Evolutionary conservation across 2,329 filamentous ascomycete genomes (phyloP).

Genomic region (Fusarium sp.): DNA sequence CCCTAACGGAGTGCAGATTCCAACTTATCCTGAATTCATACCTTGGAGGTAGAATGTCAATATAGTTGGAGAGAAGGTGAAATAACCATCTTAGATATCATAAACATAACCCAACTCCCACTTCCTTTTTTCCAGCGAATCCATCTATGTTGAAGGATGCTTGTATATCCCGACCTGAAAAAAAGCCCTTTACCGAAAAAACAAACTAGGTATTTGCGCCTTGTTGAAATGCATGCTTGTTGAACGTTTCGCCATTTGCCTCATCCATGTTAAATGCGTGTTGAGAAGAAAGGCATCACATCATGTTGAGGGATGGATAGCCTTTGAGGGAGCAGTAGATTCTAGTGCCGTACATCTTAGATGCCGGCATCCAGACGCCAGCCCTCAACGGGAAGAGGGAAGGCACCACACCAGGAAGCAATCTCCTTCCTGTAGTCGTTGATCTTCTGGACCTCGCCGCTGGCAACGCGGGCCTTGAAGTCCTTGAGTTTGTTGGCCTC

Average conservation of each 20-base stretch:
- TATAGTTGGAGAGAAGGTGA: slow-evolving; percentile 26
- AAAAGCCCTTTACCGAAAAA: slow-evolving; percentile 32
- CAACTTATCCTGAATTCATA: slow-evolving; percentile 1
- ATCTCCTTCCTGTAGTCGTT: slow-evolving; percentile 90
- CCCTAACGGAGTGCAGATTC: slow-evolving; percentile 6
- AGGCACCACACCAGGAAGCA: slow-evolving; percentile 84
- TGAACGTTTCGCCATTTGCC: slow-evolving; percentile 51
- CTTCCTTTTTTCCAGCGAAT: slow-evolving; percentile 40
- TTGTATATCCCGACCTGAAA: slow-evolving; percentile 42
- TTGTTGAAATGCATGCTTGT: slow-evolving; percentile 51
- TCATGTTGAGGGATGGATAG: slow-evolving; percentile 26
- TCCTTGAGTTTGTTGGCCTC: slow-evolving; percentile 99
- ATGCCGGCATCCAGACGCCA: slow-evolving; percentile 73
- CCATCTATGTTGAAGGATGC: slow-evolving; percentile 48
- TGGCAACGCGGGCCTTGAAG: slow-evolving; percentile 92
- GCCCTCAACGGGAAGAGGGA: slow-evolving; percentile 90
- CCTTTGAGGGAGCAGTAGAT: slow-evolving; percentile 12
- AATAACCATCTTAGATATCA: slow-evolving; percentile 39
- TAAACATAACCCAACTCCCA: slow-evolving; percentile 46
- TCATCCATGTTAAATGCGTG: slow-evolving; percentile 51
- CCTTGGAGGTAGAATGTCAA: neutral
- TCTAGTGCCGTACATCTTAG: slow-evolving; percentile 53
- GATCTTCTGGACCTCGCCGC: slow-evolving; percentile 84
- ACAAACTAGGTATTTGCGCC: slow-evolving; percentile 48
- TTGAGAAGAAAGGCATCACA: slow-evolving; percentile 36